phyloP scores from a whole-genome alignment of 306 rosid genomes.

The Citrullus colocynthis region DNA sequence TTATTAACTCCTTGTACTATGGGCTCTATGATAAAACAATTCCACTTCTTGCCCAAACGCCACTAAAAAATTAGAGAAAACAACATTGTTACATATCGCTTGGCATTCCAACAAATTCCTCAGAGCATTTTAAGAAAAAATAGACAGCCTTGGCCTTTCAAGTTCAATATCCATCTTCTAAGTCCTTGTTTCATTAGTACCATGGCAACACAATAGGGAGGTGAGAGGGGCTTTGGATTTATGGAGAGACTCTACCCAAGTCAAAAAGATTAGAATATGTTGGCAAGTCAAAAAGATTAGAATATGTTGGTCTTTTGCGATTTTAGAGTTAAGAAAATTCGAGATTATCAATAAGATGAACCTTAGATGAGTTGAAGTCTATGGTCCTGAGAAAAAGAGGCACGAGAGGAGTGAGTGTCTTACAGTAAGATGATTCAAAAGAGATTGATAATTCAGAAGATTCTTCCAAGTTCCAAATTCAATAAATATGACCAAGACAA shows the following conservation, averaged over 20 bases:
- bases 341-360: too few relatives aligned
- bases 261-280: background rate
- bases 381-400: slow-evolving; percentile 14
- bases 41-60: too few relatives aligned
- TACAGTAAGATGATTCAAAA: background rate
- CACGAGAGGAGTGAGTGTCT: background rate
- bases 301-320: background rate
- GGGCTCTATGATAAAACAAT: too few relatives aligned
- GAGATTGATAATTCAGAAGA: background rate
- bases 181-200: background rate
- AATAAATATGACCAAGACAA: background rate
- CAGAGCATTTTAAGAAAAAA: background rate
- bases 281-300: background rate
- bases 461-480: background rate
- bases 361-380: too few relatives aligned
- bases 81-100: background rate
- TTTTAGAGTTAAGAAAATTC: background rate
- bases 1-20: too few relatives aligned
- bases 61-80: background rate
- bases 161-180: background rate
- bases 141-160: background rate
- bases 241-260: background rate
- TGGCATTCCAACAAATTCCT: background rate
- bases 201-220: background rate
- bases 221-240: background rate